Percentiles rank a stretch among this genome's conserved stretches.
phyloP scores from a whole-genome alignment of 768 basidiomycete genomes.

The Podaxis rugospora region DNA sequence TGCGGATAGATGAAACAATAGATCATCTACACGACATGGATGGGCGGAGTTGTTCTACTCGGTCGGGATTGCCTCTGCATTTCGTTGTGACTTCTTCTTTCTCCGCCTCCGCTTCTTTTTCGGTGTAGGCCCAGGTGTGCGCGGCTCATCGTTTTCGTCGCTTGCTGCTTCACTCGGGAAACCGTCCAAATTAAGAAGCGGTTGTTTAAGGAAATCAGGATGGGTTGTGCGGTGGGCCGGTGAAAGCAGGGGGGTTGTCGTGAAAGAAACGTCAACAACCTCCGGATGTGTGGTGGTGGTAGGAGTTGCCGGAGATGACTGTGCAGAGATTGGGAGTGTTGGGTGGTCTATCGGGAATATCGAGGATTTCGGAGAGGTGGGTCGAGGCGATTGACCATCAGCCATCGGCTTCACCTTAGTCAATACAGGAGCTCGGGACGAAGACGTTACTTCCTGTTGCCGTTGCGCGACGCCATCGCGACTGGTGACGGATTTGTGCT shows the following conservation, averaged over 20 bases:
- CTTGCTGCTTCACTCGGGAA: slow-evolving; percentile 31
- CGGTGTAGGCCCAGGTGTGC: slow-evolving; percentile 21
- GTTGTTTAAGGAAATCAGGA: slow-evolving; percentile 26
- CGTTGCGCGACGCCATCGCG: not conserved
- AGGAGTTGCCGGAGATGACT: not conserved
- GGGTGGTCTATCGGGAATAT: not conserved
- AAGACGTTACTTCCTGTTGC: not conserved
- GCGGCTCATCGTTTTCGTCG: slow-evolving; percentile 21
- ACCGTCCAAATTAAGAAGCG: slow-evolving; percentile 54
- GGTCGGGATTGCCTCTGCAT: not conserved
- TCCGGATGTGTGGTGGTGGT: not conserved
- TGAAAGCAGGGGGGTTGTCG: slow-evolving; percentile 15
- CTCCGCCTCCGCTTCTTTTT: slow-evolving; percentile 54
- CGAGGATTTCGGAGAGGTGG: not conserved
- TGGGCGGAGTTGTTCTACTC: not conserved
- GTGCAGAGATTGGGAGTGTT: not conserved
- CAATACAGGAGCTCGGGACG: not conserved
- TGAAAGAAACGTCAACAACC: slow-evolving; percentile 3
- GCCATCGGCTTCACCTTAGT: not conserved
- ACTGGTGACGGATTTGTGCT: not conserved
- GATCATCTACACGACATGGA: not conserved
- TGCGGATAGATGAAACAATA: not conserved
- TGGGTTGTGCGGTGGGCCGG: not conserved
- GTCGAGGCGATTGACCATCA: not conserved
- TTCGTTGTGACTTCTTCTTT: slow-evolving; percentile 41